These are phyloP conservation scores for Moniliella sp. DNA, from an alignment of 1,284 basidiomycete species.

Conservation along the genomic window DNA sequence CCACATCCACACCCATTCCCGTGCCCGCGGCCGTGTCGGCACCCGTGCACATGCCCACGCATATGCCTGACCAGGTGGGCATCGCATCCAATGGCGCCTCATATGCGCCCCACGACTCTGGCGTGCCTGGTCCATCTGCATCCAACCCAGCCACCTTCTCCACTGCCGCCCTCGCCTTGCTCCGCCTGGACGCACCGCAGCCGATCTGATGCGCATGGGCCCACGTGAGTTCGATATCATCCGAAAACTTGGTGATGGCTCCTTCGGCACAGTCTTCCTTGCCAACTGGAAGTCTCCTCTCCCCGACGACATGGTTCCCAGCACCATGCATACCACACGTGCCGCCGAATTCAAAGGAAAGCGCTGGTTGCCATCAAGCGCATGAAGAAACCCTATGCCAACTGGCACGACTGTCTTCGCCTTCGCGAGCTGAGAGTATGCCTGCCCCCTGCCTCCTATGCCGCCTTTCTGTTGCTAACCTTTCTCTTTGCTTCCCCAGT, in stretches of 20 bases:
- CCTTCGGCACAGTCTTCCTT: constrained; percentile 78
- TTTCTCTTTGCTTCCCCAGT: constrained; percentile 42
- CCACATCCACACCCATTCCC: no score
- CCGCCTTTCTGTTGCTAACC: no score
- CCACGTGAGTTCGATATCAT: constrained; percentile 25
- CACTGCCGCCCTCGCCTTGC: no score
- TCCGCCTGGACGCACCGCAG: no score
- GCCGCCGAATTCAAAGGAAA: constrained; percentile 83
- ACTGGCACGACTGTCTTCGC: constrained; percentile 84
- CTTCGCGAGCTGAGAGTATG: constrained; percentile 89
- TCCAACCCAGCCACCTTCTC: no score
- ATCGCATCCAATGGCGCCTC: no score
- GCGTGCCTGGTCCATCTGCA: no score
- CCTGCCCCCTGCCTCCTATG: no score
- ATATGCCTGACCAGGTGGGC: no score
- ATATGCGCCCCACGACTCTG: no score
- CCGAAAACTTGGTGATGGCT: constrained; percentile 26
- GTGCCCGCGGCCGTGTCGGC: no score
- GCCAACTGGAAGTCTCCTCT: constrained; percentile 96
- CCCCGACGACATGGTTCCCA: constrained; percentile 26
- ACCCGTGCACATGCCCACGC: no score
- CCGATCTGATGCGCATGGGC: constrained; percentile 22
- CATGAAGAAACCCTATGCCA: constrained; percentile 93
- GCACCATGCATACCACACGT: constrained; percentile 42
- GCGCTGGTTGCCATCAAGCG: constrained; percentile 82